A percentile compares a stretch with the other conserved stretches of the same genome.
phyloP scores from a whole-genome alignment of 345 rosid species.

The Populus pruinosa region DNA sequence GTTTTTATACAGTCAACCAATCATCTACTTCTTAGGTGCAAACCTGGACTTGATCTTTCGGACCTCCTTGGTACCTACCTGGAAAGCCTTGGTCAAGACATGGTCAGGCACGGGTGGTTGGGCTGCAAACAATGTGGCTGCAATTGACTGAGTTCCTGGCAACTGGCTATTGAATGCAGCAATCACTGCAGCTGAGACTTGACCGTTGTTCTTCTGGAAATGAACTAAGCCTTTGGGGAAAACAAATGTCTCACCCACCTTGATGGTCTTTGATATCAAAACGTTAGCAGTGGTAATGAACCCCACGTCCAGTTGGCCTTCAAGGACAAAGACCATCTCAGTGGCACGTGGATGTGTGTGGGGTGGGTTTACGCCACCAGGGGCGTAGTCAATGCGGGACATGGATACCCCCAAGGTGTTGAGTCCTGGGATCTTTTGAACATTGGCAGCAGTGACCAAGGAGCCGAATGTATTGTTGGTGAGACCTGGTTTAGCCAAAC shows the following conservation, averaged over 20 bases:
- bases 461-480: conserved; percentile 17
- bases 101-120: conserved; percentile 23
- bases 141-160: conserved; percentile 27
- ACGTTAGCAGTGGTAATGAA: conserved; percentile 30
- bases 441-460: conserved; percentile 20
- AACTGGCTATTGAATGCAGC: conserved; percentile 34
- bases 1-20: not conserved
- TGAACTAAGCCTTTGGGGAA: conserved; percentile 28
- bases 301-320: conserved; percentile 25
- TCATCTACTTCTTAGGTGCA: conserved; percentile 19
- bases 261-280: conserved; percentile 15
- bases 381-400: conserved; percentile 29
- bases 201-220: conserved; percentile 25
- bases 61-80: conserved; percentile 19
- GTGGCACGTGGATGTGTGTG: conserved; percentile 35
- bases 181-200: conserved; percentile 13
- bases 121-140: conserved; percentile 19
- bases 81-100: conserved; percentile 23
- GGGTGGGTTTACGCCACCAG: conserved; percentile 26
- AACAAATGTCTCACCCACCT: conserved; percentile 18
- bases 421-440: conserved; percentile 25
- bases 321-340: conserved; percentile 25
- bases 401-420: conserved; percentile 29
- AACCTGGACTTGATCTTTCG: conserved; percentile 21
- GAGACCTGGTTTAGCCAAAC: conserved; percentile 11